A percentile compares a stretch with the other conserved stretches of the same genome.
These are phyloP conservation scores for Penicillium sumatraense DNA, from an alignment of 2,329 filamentous ascomycete species.

Conservation along the genomic window DNA sequence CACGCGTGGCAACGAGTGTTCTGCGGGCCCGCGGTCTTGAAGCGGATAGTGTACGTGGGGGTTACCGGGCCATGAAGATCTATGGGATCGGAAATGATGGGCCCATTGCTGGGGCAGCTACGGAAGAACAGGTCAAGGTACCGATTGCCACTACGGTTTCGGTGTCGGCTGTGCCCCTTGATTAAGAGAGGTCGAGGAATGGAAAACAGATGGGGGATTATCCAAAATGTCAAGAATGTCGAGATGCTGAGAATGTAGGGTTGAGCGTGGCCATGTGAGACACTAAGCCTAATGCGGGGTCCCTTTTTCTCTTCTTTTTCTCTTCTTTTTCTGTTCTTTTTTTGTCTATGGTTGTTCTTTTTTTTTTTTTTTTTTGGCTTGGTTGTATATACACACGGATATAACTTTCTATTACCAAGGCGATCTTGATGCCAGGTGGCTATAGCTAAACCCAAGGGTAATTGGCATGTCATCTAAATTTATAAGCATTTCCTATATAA, in stretches of 20 bases:
- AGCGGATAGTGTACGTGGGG: slow-evolving; percentile 54
- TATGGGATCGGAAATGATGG: slow-evolving; percentile 31
- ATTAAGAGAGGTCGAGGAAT: slow-evolving; percentile 6
- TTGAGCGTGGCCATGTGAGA: slow-evolving; percentile 16
- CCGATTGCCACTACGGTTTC: slow-evolving; percentile 21
- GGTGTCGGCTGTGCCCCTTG: slow-evolving; percentile 23
- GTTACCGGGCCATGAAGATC: slow-evolving; percentile 35
- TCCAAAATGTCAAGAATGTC: slow-evolving; percentile 13
- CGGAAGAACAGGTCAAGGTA: not conserved
- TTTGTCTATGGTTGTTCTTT: too few relatives aligned
- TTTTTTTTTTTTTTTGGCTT: not conserved
- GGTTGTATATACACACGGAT: slow-evolving; percentile 2
- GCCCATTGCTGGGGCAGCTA: not conserved
- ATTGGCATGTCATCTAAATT: too few relatives aligned
- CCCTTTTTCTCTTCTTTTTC: not conserved
- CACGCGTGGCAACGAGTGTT: slow-evolving; percentile 59
- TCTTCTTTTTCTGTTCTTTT: not conserved
- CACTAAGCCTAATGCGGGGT: slow-evolving; percentile 18
- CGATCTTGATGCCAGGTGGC: too few relatives aligned
- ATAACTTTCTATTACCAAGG: too few relatives aligned
- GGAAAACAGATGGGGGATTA: not conserved
- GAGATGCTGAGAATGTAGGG: too few relatives aligned
- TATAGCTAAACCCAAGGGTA: too few relatives aligned
- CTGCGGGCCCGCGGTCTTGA: slow-evolving; percentile 56
- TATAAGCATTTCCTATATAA: too few relatives aligned